These are phyloP conservation scores for Tulasnella calospora DNA, from an alignment of 768 basidiomycete genomes.

Conservation along the genomic window DNA sequence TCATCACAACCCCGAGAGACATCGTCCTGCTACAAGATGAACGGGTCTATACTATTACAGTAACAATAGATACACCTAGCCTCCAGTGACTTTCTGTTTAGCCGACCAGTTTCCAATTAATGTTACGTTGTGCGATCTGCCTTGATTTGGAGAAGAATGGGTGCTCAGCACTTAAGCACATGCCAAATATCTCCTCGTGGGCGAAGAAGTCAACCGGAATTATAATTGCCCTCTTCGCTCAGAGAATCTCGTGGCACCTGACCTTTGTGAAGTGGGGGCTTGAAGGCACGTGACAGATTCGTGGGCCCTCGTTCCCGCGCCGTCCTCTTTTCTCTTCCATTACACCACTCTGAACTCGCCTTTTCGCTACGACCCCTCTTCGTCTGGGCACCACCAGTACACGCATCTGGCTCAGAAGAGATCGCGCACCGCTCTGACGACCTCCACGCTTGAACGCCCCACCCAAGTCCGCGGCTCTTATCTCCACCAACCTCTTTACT, in stretches of 20 bases:
- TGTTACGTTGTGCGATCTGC: neutral
- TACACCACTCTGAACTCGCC: neutral
- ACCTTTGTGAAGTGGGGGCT: neutral
- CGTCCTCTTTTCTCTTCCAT: neutral
- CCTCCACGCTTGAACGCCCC: neutral
- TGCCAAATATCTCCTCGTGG: neutral
- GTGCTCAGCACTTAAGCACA: neutral
- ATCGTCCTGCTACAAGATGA: too few species aligned
- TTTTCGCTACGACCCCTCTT: neutral
- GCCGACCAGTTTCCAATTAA: neutral
- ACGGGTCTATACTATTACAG: neutral
- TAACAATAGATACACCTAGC: neutral
- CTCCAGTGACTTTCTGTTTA: neutral
- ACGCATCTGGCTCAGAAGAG: neutral
- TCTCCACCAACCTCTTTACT: neutral
- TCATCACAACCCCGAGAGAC: neutral
- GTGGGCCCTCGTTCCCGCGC: neutral
- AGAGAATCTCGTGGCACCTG: neutral
- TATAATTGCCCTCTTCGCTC: neutral
- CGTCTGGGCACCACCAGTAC: neutral
- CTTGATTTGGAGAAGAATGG: neutral
- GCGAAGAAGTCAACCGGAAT: neutral
- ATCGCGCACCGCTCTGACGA: neutral
- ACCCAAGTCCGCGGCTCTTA: neutral
- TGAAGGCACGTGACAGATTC: neutral